These are phyloP conservation scores for Wickerhamomyces subpelliculosus DNA, from an alignment of 805 yeast species.

Conservation along the genomic window DNA sequence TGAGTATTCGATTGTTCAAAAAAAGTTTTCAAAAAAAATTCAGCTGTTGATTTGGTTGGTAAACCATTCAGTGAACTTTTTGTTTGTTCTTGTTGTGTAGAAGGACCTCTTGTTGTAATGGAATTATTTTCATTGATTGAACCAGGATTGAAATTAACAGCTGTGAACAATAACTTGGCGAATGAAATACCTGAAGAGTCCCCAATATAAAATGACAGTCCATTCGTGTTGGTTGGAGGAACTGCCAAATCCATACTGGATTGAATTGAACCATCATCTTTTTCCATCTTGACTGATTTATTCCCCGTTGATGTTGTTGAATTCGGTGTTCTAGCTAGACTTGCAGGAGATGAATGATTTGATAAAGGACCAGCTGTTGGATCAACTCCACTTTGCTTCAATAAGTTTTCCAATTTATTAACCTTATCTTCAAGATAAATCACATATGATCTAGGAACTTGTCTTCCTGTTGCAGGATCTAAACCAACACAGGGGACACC, in stretches of 20 bases:
- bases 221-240: slow-evolving; percentile 6
- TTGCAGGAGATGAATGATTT: not conserved
- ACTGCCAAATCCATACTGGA: slow-evolving; percentile 16
- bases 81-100: slow-evolving; percentile 15
- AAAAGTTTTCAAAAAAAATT: slow-evolving; percentile 52
- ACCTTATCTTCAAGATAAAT: slow-evolving; percentile 64
- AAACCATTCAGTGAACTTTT: slow-evolving; percentile 39
- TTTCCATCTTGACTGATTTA: too few relatives aligned
- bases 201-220: slow-evolving; percentile 32
- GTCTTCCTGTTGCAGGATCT: slow-evolving; percentile 85
- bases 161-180: slow-evolving; percentile 72
- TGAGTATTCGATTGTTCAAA: slow-evolving; percentile 82
- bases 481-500: slow-evolving; percentile 72
- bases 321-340: not conserved
- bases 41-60: slow-evolving; percentile 69
- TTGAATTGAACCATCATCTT: slow-evolving; percentile 14
- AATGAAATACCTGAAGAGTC: slow-evolving; percentile 61
- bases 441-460: slow-evolving; percentile 75
- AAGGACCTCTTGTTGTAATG: slow-evolving; percentile 20
- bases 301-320: slow-evolving; percentile 1
- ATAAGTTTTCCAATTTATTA: slow-evolving; percentile 43
- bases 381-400: slow-evolving; percentile 38
- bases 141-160: slow-evolving; percentile 50
- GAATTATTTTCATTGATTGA: slow-evolving; percentile 21
- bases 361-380: slow-evolving; percentile 19